These are phyloP conservation scores for Penicillium rolfsii DNA, from an alignment of 2,329 filamentous ascomycete genomes.

Conservation along the genomic window DNA sequence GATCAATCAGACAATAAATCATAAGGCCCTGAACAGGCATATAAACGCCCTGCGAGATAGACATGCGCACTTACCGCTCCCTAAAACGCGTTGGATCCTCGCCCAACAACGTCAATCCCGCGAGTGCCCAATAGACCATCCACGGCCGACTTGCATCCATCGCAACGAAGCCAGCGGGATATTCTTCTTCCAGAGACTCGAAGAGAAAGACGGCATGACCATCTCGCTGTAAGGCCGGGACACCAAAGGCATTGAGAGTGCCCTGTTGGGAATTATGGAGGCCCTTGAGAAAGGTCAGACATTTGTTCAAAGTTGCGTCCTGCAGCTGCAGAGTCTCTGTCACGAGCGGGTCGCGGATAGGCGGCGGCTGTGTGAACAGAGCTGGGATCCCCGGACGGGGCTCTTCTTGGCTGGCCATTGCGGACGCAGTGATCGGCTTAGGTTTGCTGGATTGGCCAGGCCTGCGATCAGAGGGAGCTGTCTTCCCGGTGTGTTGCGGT, in stretches of 20 bases:
- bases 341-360: slow-evolving; percentile 65
- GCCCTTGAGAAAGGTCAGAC: slow-evolving; percentile 67
- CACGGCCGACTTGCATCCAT: slow-evolving; percentile 89
- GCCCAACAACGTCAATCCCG: slow-evolving; percentile 73
- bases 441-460: slow-evolving; percentile 3
- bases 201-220: slow-evolving; percentile 56
- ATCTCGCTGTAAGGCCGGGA: slow-evolving; percentile 72
- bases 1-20: slow-evolving; percentile 2
- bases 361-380: slow-evolving; percentile 54
- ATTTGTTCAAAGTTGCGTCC: slow-evolving; percentile 68
- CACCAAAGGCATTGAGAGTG: slow-evolving; percentile 68
- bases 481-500: slow-evolving; percentile 10
- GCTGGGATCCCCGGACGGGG: slow-evolving; percentile 39
- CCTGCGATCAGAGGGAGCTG: slow-evolving; percentile 1
- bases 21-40: neutral
- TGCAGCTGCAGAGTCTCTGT: slow-evolving; percentile 72
- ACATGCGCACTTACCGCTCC: slow-evolving; percentile 54
- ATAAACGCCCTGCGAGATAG: neutral
- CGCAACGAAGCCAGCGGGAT: slow-evolving; percentile 71
- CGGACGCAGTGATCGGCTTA: neutral
- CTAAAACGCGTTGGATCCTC: slow-evolving; percentile 71
- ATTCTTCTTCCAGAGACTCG: slow-evolving; percentile 55
- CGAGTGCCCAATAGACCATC: slow-evolving; percentile 91
- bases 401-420: slow-evolving; percentile 31
- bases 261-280: slow-evolving; percentile 53